Evolutionary conservation across 306 rosid genomes (phyloP).

Genomic region (Corylus avellana): DNA sequence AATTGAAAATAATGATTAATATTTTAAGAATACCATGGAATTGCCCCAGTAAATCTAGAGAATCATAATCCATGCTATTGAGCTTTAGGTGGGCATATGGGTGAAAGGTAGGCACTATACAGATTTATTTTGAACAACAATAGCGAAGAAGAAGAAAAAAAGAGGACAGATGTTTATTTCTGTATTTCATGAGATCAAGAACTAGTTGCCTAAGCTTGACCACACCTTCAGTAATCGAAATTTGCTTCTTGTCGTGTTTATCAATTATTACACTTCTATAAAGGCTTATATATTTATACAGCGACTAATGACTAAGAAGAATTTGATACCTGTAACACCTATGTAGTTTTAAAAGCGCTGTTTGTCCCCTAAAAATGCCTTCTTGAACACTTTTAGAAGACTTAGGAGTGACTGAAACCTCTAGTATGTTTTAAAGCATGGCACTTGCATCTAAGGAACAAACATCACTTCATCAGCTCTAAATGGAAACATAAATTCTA

Average conservation of each 20-base stretch:
- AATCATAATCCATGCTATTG: no score
- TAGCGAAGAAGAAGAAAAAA: not conserved
- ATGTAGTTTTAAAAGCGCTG: no score
- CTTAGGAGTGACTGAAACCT: no score
- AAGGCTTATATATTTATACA: no score
- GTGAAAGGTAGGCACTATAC: not conserved
- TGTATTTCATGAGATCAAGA: not conserved
- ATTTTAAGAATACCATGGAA: no score
- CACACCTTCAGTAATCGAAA: not conserved
- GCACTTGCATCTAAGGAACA: not conserved
- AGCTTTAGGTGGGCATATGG: not conserved
- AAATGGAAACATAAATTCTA: not conserved
- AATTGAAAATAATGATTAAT: no score
- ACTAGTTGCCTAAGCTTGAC: not conserved
- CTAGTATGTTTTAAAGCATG: no score
- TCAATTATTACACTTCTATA: not conserved
- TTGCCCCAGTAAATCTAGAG: no score
- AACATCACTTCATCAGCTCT: not conserved
- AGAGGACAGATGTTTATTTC: not conserved
- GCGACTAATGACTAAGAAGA: no score
- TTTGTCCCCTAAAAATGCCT: no score
- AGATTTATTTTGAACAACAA: not conserved
- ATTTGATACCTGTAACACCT: no score
- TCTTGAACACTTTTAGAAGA: no score
- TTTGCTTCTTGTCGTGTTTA: not conserved